Conservation (phyloP, 2,329 filamentous ascomycete species). For the Fusarium albosuccineum region DNA sequence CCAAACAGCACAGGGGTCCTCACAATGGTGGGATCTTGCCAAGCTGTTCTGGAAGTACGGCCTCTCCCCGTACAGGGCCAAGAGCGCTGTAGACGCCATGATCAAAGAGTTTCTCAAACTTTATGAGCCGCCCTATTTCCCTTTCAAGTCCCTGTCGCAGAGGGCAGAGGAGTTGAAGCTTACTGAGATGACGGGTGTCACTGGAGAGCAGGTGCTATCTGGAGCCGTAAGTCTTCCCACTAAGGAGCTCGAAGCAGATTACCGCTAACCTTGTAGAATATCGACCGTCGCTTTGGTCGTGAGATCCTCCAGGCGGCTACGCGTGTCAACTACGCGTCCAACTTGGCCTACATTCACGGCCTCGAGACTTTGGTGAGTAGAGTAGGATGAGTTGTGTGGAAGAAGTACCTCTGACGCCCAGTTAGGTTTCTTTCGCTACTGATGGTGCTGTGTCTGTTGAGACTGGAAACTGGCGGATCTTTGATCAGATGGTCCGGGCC, state of each 20-base stretch:
- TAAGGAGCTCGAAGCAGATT: too few species aligned
- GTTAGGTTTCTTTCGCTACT: constrained; percentile 85
- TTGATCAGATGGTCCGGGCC: constrained; percentile 80
- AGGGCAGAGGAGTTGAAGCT: constrained; percentile 77
- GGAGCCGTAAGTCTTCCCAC: constrained; percentile 62
- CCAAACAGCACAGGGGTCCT: constrained; percentile 68
- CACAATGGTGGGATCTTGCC: constrained; percentile 82
- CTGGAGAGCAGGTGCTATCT: constrained; percentile 79
- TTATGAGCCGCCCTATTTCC: constrained; percentile 86
- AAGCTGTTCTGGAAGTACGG: constrained; percentile 91
- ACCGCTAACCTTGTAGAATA: constrained; percentile 52
- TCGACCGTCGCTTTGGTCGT: constrained; percentile 75
- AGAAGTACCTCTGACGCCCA: constrained; percentile 10
- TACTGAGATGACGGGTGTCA: constrained; percentile 72
- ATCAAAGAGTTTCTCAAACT: constrained; percentile 81
- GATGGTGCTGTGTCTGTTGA: constrained; percentile 83
- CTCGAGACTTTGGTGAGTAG: constrained; percentile 80
- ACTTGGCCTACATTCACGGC: constrained; percentile 87
- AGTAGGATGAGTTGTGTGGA: neutral
- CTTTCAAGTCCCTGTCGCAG: constrained; percentile 81
- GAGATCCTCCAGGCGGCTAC: constrained; percentile 93
- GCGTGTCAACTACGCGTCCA: constrained; percentile 94
- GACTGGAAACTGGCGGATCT: constrained; percentile 96
- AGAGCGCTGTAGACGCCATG: constrained; percentile 77
- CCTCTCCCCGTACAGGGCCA: constrained; percentile 78